Evolutionary conservation across 169 alveolate species (phyloP), one percentile per base, ranked within the genome.

Genomic region (Neospora caninum): DNA sequence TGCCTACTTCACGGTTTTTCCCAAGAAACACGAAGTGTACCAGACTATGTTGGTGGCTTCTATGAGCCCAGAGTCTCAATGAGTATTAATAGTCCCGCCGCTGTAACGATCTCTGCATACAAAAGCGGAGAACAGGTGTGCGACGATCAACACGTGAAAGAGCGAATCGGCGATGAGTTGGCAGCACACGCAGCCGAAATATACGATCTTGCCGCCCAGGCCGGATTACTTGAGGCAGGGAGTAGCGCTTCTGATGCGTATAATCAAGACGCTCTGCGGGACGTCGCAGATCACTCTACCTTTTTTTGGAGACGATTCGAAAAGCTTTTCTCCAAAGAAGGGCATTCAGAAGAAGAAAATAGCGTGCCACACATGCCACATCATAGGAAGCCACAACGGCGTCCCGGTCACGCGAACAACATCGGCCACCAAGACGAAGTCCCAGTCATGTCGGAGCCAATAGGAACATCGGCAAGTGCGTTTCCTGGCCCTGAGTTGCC

Each of bases 1-100:
- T 78, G 86, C 86, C 27, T 38, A 0, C 86, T 36, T n/a, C 86
- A 78, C 45, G 86, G 86, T 36, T 78, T 78, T 78, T 78, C 45
- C 86, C 49, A 78, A 0, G 45, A 78, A 6, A 78, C 39, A 22
- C 1, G 86, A 36, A 20, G 20, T 78, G 49, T n/a, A 43, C 49
- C 86, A 2, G 29, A 78, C n/a, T 64, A 16, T 78, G 86, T 43
- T n/a, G 86, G 20, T 10, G 86, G 86, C n/a, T 78, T 78, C 86
- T 38, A 78, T 13, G 34, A 29, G 7, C 25, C 25, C n/a, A 9
- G 43, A 78, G 86, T 18, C 49, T 36, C 49, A 0, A 13, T n/a
- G 86, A 78, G 45, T 29, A 36, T n/a, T 2, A n/a, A 78, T n/a
- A n/a, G 31, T 78, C 39, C 39, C 49, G 86, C 86, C 9, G 39